Percentiles rank a stretch among this genome's conserved stretches.
These are phyloP conservation scores for Pigoraptor vietnamica DNA, from an alignment of 78 protist genomes.

Conservation along the genomic window DNA sequence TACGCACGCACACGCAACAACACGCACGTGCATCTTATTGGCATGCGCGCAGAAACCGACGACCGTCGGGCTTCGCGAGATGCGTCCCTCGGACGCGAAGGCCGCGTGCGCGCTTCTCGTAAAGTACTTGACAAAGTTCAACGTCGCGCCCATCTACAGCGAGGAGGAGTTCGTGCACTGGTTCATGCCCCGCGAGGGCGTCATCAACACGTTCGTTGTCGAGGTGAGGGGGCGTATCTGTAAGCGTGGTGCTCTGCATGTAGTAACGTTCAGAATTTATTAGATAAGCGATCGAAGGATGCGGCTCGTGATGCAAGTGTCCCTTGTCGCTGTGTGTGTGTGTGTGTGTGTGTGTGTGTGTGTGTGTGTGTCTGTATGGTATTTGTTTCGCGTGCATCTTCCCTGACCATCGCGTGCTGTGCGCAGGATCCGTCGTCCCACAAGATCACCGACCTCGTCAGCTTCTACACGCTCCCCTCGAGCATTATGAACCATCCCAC, in stretches of 20 bases:
- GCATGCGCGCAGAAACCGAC: neutral
- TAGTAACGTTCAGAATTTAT: no score
- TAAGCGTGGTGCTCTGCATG: no score
- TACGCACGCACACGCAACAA: neutral
- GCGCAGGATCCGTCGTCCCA: constrained; percentile 26
- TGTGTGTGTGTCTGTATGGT: neutral
- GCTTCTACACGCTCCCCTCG: constrained; percentile 91
- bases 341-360: no score
- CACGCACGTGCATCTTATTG: neutral
- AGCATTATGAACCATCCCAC: constrained; percentile 69
- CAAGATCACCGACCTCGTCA: constrained; percentile 80
- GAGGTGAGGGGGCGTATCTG: constrained; percentile 24
- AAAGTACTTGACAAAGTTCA: neutral
- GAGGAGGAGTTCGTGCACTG: constrained; percentile 81
- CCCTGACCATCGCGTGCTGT: no score
- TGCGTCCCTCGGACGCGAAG: neutral
- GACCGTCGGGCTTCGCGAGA: neutral
- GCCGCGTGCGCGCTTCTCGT: neutral
- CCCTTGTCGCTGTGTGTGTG: neutral
- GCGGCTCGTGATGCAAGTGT: no score
- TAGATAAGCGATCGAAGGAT: no score
- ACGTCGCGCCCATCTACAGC: constrained; percentile 37
- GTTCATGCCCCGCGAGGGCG: constrained; percentile 41
- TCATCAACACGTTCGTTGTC: constrained; percentile 84
- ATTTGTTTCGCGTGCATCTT: neutral